phyloP scores from a whole-genome alignment of 306 rosid species.

The Cicer arietinum region DNA sequence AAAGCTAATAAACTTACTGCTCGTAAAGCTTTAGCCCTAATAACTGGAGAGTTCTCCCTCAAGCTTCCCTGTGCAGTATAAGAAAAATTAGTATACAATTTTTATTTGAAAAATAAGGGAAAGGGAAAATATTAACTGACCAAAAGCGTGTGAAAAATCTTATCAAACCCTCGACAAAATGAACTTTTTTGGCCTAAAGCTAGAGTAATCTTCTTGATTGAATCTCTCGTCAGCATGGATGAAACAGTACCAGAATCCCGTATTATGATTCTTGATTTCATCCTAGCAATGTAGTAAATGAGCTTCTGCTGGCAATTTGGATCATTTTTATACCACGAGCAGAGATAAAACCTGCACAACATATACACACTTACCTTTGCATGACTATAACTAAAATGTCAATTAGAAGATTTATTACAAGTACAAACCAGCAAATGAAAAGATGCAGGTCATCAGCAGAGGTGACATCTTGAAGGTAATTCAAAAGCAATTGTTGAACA shows the following conservation, averaged over 20 bases:
- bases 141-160: constrained; percentile 86
- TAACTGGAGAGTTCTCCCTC: constrained; percentile 90
- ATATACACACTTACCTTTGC: constrained; percentile 43
- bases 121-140: constrained; percentile 60
- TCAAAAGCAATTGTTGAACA: constrained; percentile 90
- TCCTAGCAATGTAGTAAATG: constrained; percentile 69
- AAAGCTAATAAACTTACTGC: constrained; percentile 65
- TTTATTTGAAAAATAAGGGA: constrained; percentile 33
- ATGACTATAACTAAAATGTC: constrained; percentile 36
- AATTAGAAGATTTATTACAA: constrained; percentile 43
- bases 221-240: constrained; percentile 74
- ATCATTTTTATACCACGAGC: constrained; percentile 95
- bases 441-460: constrained; percentile 87
- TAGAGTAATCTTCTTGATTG: constrained; percentile 74
- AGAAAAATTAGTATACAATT: constrained; percentile 33
- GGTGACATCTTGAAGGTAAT: constrained; percentile 81
- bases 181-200: constrained; percentile 91
- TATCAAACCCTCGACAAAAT: constrained; percentile 94
- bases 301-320: constrained; percentile 75
- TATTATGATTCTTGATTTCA: constrained; percentile 84
- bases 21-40: constrained; percentile 93
- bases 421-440: constrained; percentile 88
- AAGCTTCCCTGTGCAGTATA: constrained; percentile 68
- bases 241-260: constrained; percentile 77
- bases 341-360: constrained; percentile 86